A percentile compares a stretch with the other conserved stretches of the same genome.
phyloP scores from a whole-genome alignment of 2,329 filamentous ascomycete species.

The Fusarium sp. region DNA sequence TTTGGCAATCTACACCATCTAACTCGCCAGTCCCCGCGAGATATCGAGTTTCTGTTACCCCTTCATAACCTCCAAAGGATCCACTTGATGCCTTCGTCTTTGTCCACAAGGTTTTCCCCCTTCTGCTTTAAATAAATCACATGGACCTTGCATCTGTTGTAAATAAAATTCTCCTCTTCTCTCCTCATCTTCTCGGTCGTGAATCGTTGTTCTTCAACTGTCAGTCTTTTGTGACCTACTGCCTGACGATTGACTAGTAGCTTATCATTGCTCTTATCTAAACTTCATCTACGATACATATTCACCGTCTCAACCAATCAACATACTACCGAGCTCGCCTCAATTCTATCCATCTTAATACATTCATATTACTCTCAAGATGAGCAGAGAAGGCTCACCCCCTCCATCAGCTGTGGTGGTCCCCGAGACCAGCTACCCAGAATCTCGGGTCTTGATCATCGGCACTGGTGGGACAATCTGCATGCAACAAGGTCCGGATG shows the following conservation, averaged over 20 bases:
- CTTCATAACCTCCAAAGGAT: slow-evolving; percentile 45
- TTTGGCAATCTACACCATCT: slow-evolving; percentile 26
- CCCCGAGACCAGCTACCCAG: slow-evolving; percentile 61
- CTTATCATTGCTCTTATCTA: slow-evolving; percentile 29
- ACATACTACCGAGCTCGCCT: not conserved
- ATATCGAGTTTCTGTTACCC: slow-evolving; percentile 49
- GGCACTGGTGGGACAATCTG: slow-evolving; percentile 93
- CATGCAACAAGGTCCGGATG: slow-evolving; percentile 85
- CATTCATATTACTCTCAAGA: slow-evolving; percentile 1
- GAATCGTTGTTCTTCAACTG: not conserved
- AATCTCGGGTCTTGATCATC: slow-evolving; percentile 87
- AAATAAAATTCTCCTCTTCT: slow-evolving; percentile 28
- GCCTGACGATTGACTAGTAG: not conserved
- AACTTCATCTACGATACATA: not conserved
- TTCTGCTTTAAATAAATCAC: slow-evolving; percentile 15
- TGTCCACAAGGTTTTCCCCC: slow-evolving; percentile 37
- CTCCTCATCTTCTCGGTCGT: not conserved
- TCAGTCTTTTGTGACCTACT: not conserved
- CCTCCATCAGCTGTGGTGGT: slow-evolving; percentile 19
- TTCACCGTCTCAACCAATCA: not conserved
- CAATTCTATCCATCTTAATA: not conserved
- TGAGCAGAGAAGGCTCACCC: slow-evolving; percentile 23
- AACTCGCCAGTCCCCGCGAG: slow-evolving; percentile 43
- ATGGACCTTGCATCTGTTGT: slow-evolving; percentile 26
- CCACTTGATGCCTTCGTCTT: slow-evolving; percentile 46